Percentiles rank a stretch among this genome's conserved stretches.
These are phyloP conservation scores for Aureobasidium sp. DNA, from an alignment of 2,329 filamentous ascomycete species.

Conservation along the genomic window DNA sequence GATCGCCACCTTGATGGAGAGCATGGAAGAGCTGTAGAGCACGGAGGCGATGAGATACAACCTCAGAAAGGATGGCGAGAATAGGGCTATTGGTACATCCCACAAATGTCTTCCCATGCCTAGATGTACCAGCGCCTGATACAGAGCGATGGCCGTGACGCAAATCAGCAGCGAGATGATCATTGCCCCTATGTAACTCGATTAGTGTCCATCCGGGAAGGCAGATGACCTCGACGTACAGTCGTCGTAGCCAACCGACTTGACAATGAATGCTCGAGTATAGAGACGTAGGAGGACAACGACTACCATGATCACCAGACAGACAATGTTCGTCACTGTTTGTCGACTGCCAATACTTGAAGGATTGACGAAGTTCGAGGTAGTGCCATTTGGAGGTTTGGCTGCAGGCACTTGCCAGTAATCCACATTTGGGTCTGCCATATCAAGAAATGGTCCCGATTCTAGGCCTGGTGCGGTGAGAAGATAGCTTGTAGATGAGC, in stretches of 20 bases:
- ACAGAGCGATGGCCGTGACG: slow-evolving; percentile 8
- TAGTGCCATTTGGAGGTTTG: slow-evolving; percentile 4
- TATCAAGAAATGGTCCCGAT: background rate
- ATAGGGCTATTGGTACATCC: slow-evolving; percentile 2
- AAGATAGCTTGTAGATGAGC: background rate
- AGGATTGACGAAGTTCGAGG: slow-evolving; percentile 12
- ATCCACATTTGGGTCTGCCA: background rate
- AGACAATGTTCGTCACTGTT: slow-evolving; percentile 7
- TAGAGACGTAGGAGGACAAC: slow-evolving; percentile 11
- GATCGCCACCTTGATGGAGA: slow-evolving; percentile 23
- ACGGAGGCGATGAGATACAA: slow-evolving; percentile 8
- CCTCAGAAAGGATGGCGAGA: slow-evolving; percentile 11
- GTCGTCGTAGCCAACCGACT: slow-evolving; percentile 12
- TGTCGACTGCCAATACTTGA: background rate
- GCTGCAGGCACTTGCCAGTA: slow-evolving; percentile 10
- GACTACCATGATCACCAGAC: background rate
- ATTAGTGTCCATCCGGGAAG: background rate
- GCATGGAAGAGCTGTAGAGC: slow-evolving; percentile 15
- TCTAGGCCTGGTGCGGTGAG: background rate
- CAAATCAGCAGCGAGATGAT: slow-evolving; percentile 8
- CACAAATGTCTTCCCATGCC: slow-evolving; percentile 14
- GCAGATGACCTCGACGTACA: background rate
- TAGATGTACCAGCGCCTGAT: slow-evolving; percentile 5
- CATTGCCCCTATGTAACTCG: slow-evolving; percentile 1
- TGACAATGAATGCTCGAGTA: slow-evolving; percentile 15